Evolutionary conservation across 331 rosid genomes (phyloP), one percentile per base, ranked within the genome.

Genomic region (Malus hybrid): DNA sequence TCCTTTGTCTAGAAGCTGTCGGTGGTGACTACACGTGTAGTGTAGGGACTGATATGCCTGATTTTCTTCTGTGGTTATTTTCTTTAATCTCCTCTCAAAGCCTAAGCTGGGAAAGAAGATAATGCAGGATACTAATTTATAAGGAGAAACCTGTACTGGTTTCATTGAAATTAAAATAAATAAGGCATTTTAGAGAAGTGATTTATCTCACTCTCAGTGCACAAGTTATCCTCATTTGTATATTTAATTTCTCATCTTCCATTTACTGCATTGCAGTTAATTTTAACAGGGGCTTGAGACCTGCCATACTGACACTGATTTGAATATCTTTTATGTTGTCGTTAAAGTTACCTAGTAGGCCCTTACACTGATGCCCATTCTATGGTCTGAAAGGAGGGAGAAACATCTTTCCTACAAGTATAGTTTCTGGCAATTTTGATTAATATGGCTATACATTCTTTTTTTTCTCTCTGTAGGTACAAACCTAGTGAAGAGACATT

Each of bases 401-500:
- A 48, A 29, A 64, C 29, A 58, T 74, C 46, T 64, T 82, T 83
- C 79, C 75, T 61, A 28, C 24, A 46, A 74, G 80, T 48, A 32
- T 73, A 58, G 22, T 22, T 72, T 60, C 72, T 28, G 11, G 28
- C 44, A 62, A 52, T 36, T 63, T 75, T 57, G 63, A 62, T 39
- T 48, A 65, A 71, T 56, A 39, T 71, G 80, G 50, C 71, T 81
- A 75, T 48, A 30, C 46, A 53, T 42, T 72, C 11, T 77, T 30
- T 58, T 58, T 80, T 80, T 80, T 56, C 74, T 57, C 57, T 52
- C n/a, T 82, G 63, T 90, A 95, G 99, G 81, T 95, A 95, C 84
- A 95, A 88, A 87, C 97, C 99, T 34, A 86, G 91, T n/a, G 93
- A 85, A 86, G 99, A 95, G 79, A 92, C 97, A 34, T 84, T 95